Evolutionary conservation across 73 alveolate genomes (phyloP), one percentile per base, ranked within the genome.

Genomic region (Stentor coeruleus): DNA sequence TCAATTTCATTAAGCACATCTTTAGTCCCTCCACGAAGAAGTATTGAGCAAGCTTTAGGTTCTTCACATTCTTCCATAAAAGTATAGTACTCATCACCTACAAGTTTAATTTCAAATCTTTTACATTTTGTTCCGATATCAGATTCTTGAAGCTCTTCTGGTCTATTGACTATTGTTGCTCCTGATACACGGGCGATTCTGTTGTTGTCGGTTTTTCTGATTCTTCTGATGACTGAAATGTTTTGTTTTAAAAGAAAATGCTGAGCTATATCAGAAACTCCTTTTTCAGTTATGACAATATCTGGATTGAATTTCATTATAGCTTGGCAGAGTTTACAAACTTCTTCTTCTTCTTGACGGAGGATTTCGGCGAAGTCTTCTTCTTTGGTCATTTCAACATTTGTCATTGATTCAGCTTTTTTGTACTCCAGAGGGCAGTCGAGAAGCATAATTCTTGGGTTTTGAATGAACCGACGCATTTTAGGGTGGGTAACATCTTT

Each of bases 391-490:
- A 87, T 87, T 98, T 99, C 76, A 99, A 99, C 91, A 95, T 96
- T 94, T 81, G 99, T 96, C 97, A 93, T 95, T 35, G 90, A 96
- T 92, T 96, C 99, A 76, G 98, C 99, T 86, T 96, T 98, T 93
- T 98, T 97, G 87, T 97, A 97, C 92, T 98, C 99, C 3, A 98
- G 97, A 3, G 99, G 93, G 94, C 99, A 98, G 89, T 98, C 99
- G 36, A 98, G 92, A 82, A 98, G 86, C 26, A 98, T 96, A 59
- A 98, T 96, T 90, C 99, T 89, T 59, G 99, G 99, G 88, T 95
- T 95, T 57, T 85, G 85, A 60, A 94, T 90, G 26, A 37, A 82
- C 85, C 97, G 90, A 85, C 97, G 90, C 98, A 96, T 96, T 83
- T 95, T 95, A 73, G 98, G 98, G 93, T 96, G 99, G 38, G 97